phyloP scores from a whole-genome alignment of 2,329 filamentous ascomycete species.

The Rhynchosporium secalis region DNA sequence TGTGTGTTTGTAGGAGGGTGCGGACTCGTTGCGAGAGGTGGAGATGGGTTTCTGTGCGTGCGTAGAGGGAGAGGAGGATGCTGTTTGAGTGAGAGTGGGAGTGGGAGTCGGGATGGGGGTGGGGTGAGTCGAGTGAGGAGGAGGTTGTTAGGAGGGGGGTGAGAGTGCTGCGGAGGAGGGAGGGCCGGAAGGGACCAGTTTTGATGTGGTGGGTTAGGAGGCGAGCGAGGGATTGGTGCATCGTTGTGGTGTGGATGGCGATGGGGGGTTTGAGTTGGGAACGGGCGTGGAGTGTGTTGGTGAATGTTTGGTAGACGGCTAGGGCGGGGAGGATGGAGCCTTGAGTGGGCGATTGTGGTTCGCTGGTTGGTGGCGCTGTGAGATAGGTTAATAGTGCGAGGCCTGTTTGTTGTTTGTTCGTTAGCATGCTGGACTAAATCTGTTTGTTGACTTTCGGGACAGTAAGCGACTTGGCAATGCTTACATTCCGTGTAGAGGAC shows the following conservation, averaged over 20 bases:
- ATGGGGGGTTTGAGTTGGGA: slow-evolving; percentile 36
- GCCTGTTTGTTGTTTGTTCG: slow-evolving; percentile 13
- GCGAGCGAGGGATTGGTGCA: slow-evolving; percentile 67
- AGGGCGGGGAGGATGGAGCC: slow-evolving; percentile 57
- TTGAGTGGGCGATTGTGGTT: slow-evolving; percentile 50
- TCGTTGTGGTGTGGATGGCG: slow-evolving; percentile 17
- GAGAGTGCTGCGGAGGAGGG: slow-evolving; percentile 63
- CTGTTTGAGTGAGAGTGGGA: slow-evolving; percentile 71
- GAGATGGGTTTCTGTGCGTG: slow-evolving; percentile 72
- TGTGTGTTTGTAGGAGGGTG: slow-evolving; percentile 53
- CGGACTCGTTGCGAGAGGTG: slow-evolving; percentile 76
- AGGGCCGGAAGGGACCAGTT: slow-evolving; percentile 64
- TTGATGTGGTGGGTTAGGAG: slow-evolving; percentile 66
- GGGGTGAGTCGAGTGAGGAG: slow-evolving; percentile 56
- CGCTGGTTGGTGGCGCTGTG: slow-evolving; percentile 36
- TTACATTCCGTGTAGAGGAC: slow-evolving; percentile 57
- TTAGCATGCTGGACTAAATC: not conserved
- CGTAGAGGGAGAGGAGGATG: slow-evolving; percentile 69
- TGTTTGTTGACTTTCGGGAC: not conserved
- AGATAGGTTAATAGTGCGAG: slow-evolving; percentile 69
- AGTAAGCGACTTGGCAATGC: slow-evolving; percentile 1
- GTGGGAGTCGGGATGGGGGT: slow-evolving; percentile 50
- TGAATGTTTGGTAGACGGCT: slow-evolving; percentile 45
- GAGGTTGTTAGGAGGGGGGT: slow-evolving; percentile 52
- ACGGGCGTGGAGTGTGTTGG: slow-evolving; percentile 44